Percentiles rank a stretch among this genome's conserved stretches.
These are phyloP conservation scores for Cordia subcordata DNA, from an alignment of 257 asterid genomes.

Conservation along the genomic window DNA sequence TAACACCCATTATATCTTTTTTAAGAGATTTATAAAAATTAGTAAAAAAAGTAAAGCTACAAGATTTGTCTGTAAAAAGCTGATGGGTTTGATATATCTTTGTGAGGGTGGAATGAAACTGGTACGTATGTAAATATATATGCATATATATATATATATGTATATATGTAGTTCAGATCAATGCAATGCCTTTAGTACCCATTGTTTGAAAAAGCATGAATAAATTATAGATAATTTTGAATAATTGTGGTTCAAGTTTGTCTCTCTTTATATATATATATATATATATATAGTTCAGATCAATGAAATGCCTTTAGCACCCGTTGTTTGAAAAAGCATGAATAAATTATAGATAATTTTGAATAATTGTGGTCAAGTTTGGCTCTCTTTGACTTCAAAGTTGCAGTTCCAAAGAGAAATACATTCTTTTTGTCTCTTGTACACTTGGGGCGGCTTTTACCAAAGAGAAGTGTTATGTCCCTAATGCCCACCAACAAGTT, in stretches of 20 bases:
- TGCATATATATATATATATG: too few relatives aligned
- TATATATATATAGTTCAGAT: not conserved
- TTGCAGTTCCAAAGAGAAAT: not conserved
- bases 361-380: not conserved
- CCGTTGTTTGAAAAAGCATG: not conserved
- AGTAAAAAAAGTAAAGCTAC: too few relatives aligned
- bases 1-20: conserved; percentile 22
- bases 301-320: not conserved
- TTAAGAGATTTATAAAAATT: too few relatives aligned
- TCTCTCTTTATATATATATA: too few relatives aligned
- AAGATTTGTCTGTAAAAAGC: too few relatives aligned
- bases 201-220: not conserved
- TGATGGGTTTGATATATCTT: too few relatives aligned
- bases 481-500: too few relatives aligned
- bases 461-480: too few relatives aligned
- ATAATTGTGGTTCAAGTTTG: too few relatives aligned
- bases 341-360: too few relatives aligned
- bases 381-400: not conserved
- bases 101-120: not conserved
- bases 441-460: not conserved
- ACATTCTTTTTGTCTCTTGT: not conserved
- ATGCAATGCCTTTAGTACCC: not conserved
- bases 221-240: too few relatives aligned
- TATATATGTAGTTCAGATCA: not conserved
- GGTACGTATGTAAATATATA: too few relatives aligned